A percentile compares a stretch with the other conserved stretches of the same genome.
phyloP scores from a whole-genome alignment of 352 stramenopile genomes.

The Pelagophyceae sp. region DNA sequence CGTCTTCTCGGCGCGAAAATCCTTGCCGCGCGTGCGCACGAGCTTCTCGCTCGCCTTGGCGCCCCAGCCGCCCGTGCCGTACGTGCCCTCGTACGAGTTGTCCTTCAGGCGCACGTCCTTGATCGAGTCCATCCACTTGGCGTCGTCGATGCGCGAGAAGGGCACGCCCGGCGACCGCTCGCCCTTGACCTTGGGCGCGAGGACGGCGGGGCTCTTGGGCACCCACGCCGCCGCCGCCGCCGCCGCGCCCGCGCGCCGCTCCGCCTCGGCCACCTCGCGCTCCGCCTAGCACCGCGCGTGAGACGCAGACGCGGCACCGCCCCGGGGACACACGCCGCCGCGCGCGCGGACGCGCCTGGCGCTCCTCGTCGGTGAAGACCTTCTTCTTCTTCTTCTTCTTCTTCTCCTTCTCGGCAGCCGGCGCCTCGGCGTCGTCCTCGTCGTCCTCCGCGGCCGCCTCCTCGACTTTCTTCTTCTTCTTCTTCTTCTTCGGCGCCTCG shows the following conservation, averaged over 20 bases:
- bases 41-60: slow-evolving; percentile 93
- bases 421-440: background rate
- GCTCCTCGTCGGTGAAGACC: slow-evolving; percentile 16
- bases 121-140: slow-evolving; percentile 83
- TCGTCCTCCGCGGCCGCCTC: background rate
- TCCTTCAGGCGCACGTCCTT: slow-evolving; percentile 85
- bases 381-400: slow-evolving; percentile 42
- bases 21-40: slow-evolving; percentile 92
- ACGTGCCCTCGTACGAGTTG: slow-evolving; percentile 95
- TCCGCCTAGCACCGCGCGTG: too few species aligned
- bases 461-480: slow-evolving; percentile 1
- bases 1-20: slow-evolving; percentile 99
- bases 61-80: slow-evolving; percentile 86
- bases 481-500: background rate
- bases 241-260: slow-evolving; percentile 36
- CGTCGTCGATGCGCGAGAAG: slow-evolving; percentile 94
- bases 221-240: slow-evolving; percentile 43
- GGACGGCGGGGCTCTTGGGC: slow-evolving; percentile 60
- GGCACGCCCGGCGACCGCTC: slow-evolving; percentile 76
- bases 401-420: slow-evolving; percentile 14
- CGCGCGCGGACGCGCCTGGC: too few species aligned
- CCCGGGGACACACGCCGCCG: too few species aligned
- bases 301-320: too few species aligned
- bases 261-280: slow-evolving; percentile 26
- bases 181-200: slow-evolving; percentile 63